Evolutionary conservation across 2,329 filamentous ascomycete species (phyloP).

Genomic region (Clarireedia paspali): DNA sequence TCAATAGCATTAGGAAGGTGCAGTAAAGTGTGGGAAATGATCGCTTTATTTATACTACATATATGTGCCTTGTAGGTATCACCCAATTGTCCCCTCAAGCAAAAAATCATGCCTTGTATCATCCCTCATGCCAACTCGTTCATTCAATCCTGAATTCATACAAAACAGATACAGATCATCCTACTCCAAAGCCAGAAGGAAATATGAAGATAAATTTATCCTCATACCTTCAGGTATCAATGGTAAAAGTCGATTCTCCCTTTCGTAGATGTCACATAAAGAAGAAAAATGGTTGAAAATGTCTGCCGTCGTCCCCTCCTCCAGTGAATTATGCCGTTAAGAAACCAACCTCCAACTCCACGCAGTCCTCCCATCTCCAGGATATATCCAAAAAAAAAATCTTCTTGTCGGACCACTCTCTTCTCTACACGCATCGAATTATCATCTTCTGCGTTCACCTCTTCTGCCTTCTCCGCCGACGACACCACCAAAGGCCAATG

Average conservation of each 20-base stretch:
- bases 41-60: background rate
- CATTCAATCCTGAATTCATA: background rate
- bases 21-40: background rate
- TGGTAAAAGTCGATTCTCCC: too few relatives aligned
- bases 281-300: background rate
- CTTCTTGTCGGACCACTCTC: background rate
- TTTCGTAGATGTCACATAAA: background rate
- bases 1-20: too few relatives aligned
- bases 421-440: background rate
- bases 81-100: too few relatives aligned
- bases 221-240: background rate
- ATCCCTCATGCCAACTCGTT: background rate
- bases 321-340: background rate
- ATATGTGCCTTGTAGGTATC: background rate
- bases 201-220: background rate
- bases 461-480: constrained; percentile 21
- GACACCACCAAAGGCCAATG: constrained; percentile 24
- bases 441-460: constrained; percentile 15
- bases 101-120: background rate
- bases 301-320: background rate
- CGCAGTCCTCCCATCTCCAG: background rate
- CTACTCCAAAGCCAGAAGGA: background rate
- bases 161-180: background rate
- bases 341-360: background rate
- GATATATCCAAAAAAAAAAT: background rate